phyloP scores from a whole-genome alignment of 1,284 basidiomycete species.

The Lignosus rhinocerotis region DNA sequence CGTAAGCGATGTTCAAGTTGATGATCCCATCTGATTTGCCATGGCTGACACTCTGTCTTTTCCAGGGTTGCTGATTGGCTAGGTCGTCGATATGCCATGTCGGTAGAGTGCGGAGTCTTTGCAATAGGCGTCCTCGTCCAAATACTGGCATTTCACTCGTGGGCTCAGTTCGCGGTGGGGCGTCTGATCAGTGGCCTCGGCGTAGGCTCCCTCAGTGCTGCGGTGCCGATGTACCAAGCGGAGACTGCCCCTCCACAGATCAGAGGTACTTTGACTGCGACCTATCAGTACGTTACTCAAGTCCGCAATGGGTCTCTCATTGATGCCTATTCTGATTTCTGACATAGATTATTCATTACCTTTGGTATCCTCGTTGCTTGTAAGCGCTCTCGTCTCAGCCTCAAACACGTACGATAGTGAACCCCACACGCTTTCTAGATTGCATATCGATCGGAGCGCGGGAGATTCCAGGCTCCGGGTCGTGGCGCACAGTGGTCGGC shows the following conservation, averaged over 20 bases:
- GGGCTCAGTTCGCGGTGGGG: slow-evolving; percentile 71
- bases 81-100: slow-evolving; percentile 74
- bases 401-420: slow-evolving; percentile 5
- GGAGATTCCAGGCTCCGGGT: slow-evolving; percentile 44
- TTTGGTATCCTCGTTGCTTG: slow-evolving; percentile 78
- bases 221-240: slow-evolving; percentile 79
- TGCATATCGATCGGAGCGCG: slow-evolving; percentile 62
- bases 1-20: slow-evolving; percentile 44
- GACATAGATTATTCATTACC: slow-evolving; percentile 68
- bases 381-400: slow-evolving; percentile 28
- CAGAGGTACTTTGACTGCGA: slow-evolving; percentile 64
- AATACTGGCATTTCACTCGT: slow-evolving; percentile 46
- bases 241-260: slow-evolving; percentile 79
- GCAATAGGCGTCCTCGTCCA: slow-evolving; percentile 72
- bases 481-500: slow-evolving; percentile 72
- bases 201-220: slow-evolving; percentile 73
- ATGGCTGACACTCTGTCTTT: neutral
- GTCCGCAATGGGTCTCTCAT: slow-evolving; percentile 27
- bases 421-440: slow-evolving; percentile 35
- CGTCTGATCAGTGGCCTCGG: slow-evolving; percentile 68
- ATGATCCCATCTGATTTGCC: neutral
- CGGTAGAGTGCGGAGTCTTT: slow-evolving; percentile 65
- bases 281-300: slow-evolving; percentile 29
- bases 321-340: neutral
- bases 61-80: slow-evolving; percentile 61